Conservation (phyloP, 306 rosid species). For the Psophocarpus tetragonolobus region DNA sequence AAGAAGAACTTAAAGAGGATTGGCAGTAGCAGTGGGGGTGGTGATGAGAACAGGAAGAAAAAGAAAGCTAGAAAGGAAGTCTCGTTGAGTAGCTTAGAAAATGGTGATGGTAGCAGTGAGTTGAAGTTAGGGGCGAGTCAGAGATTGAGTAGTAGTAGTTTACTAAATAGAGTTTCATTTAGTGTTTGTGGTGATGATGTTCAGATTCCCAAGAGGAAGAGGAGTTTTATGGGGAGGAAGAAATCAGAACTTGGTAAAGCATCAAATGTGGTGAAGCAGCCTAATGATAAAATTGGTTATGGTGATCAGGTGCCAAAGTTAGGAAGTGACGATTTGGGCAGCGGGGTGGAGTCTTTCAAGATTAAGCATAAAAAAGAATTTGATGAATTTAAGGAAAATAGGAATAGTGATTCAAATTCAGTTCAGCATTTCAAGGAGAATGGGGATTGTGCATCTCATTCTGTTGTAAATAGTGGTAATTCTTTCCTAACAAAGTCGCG, state of each 20-base stretch:
- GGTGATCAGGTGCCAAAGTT: conserved; percentile 49
- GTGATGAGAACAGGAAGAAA: conserved; percentile 51
- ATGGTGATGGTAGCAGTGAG: conserved; percentile 57
- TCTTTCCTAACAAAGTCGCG: conserved; percentile 47
- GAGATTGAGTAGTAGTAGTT: conserved; percentile 49
- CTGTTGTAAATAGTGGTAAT: conserved; percentile 56
- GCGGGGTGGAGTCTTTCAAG: conserved; percentile 42
- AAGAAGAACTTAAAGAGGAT: conserved; percentile 60
- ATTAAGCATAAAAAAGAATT: conserved; percentile 28
- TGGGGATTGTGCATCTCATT: conserved; percentile 46
- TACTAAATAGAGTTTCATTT: conserved; percentile 50
- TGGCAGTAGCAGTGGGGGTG: conserved; percentile 40
- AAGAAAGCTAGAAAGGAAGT: conserved; percentile 69
- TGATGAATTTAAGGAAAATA: conserved; percentile 52
- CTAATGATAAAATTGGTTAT: conserved; percentile 41
- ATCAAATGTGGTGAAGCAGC: conserved; percentile 41
- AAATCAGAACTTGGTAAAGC: conserved; percentile 50
- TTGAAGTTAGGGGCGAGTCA: conserved; percentile 48
- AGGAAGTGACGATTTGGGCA: conserved; percentile 48
- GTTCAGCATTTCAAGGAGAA: conserved; percentile 44
- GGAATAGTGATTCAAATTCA: conserved; percentile 48
- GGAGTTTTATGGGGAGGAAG: conserved; percentile 75
- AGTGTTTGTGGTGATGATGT: conserved; percentile 47
- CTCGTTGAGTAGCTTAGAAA: conserved; percentile 73
- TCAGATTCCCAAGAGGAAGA: conserved; percentile 81